Percentiles rank a stretch among this genome's conserved stretches.
Evolutionary conservation across 208 protist species (phyloP).

Genomic region (Trypanosoma melophagium): DNA sequence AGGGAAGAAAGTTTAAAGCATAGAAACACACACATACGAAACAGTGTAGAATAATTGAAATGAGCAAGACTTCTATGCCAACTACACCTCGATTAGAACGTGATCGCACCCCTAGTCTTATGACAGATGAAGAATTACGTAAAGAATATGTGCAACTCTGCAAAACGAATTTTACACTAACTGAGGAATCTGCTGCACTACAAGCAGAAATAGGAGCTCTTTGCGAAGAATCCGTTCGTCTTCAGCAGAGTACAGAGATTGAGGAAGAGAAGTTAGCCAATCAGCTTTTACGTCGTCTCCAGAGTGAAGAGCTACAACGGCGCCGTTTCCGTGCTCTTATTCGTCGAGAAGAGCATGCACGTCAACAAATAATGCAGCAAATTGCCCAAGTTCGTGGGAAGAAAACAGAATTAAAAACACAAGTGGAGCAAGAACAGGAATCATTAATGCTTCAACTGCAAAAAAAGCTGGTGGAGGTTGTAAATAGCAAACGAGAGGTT

Average conservation of each 20-base stretch:
- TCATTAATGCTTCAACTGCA: conserved; percentile 67
- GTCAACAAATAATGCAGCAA: conserved; percentile 39
- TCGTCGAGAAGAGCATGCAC: conserved; percentile 50
- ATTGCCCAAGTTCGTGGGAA: conserved; percentile 57
- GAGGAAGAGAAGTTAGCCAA: conserved; percentile 81
- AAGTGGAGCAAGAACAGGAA: conserved; percentile 70
- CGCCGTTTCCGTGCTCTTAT: conserved; percentile 45
- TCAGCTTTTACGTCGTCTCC: conserved; percentile 70
- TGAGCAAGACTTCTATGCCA: conserved; percentile 18
- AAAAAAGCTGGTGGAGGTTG: conserved; percentile 64
- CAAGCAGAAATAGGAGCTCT: conserved; percentile 55
- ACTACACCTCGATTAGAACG: conserved; percentile 23
- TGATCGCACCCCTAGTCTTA: conserved; percentile 33
- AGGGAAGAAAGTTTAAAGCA: neutral
- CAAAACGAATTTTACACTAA: conserved; percentile 33
- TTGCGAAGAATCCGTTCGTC: conserved; percentile 65
- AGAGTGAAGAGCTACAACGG: conserved; percentile 57
- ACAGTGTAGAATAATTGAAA: neutral
- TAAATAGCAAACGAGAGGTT: conserved; percentile 53
- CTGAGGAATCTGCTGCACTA: conserved; percentile 40
- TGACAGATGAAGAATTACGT: conserved; percentile 62
- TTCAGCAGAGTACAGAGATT: conserved; percentile 69
- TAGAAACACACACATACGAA: neutral
- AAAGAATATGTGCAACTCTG: conserved; percentile 59
- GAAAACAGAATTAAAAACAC: conserved; percentile 60